Base-by-base conservation (phyloP, 805 yeast species). In the Blastobotrys americana region DNA sequence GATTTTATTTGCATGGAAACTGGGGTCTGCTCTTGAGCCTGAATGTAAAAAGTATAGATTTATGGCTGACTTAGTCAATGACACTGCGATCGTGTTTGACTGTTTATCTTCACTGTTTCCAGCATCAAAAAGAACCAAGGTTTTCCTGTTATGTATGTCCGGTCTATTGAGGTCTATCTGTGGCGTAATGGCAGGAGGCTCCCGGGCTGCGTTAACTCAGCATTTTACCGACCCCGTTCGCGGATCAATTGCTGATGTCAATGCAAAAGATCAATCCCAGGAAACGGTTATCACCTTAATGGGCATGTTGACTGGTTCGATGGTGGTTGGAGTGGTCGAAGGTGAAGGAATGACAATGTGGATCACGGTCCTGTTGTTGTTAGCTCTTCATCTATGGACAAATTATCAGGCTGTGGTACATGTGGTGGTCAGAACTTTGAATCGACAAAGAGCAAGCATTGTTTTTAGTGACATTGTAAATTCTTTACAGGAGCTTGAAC, bases 171-270 rank as follows among this genome's bases (percentile, higher is more conserved):
- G 63, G 23, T 54, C 63, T 17, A 50, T 64, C 16, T 63, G 68
- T 40, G 64, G 64, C 2, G 68, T 63, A 22, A 56, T 63, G 62
- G 68, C 66, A 9, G 61, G 60, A 19, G 67, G 68, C 9, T 58
- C 65, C 4, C 44, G 63, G 5, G 66, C 68, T 15, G 68, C 68
- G 1, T 53, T 63, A 37, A 62, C 68, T 3, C 64, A 53, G 51
- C 68, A 63, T 43, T 63, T 63, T 45, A 64, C 68, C 9, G 58
- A 60, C 43, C 56, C 65, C 10, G 50, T 45, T 27, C 45, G 45
- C 33, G 68, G 68, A 25, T 52, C 59, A 22, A 59, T 64, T 22
- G 60, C 67, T 6, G 67, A 63, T 44, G 67, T 63, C 18, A 58
- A 58, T 37, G 68, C 68, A 13, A 63, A 63, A 45, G 68, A 63